phyloP scores from a whole-genome alignment of 768 basidiomycete species.

The Termitomyces sp. region DNA sequence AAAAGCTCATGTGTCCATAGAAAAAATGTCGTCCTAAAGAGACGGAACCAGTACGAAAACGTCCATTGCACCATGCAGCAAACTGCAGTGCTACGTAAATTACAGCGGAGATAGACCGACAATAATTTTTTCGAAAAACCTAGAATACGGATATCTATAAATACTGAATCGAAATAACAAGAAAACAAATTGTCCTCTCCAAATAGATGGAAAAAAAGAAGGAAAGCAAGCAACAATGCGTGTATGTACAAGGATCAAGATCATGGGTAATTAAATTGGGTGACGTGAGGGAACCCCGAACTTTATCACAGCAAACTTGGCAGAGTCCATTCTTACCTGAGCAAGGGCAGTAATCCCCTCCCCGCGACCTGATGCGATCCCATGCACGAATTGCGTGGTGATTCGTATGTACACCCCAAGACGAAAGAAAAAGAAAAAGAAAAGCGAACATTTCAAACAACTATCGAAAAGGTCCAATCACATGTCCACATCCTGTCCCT shows the following conservation, averaged over 20 bases:
- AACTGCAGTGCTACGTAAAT: neutral
- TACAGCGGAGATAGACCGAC: neutral
- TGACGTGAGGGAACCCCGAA: slow-evolving; percentile 1
- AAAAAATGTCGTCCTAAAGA: neutral
- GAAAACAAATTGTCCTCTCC: slow-evolving; percentile 6
- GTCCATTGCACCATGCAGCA: neutral
- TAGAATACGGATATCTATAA: slow-evolving; percentile 4
- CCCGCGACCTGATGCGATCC: slow-evolving; percentile 3
- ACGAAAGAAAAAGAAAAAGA: neutral
- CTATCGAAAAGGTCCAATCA: neutral
- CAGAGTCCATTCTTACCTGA: neutral
- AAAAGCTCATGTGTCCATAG: neutral
- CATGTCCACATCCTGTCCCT: neutral
- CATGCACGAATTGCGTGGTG: neutral
- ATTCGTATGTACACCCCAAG: neutral
- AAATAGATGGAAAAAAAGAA: slow-evolving; percentile 2
- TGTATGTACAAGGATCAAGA: neutral
- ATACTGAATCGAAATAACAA: neutral
- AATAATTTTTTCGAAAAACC: neutral
- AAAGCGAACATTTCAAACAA: neutral
- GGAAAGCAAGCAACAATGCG: neutral
- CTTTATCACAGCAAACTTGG: neutral
- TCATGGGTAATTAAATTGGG: neutral
- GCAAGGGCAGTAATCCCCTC: neutral
- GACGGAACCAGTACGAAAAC: neutral